Conservation (phyloP, 495 filamentous ascomycete species). For the Apodospora peruviana region DNA sequence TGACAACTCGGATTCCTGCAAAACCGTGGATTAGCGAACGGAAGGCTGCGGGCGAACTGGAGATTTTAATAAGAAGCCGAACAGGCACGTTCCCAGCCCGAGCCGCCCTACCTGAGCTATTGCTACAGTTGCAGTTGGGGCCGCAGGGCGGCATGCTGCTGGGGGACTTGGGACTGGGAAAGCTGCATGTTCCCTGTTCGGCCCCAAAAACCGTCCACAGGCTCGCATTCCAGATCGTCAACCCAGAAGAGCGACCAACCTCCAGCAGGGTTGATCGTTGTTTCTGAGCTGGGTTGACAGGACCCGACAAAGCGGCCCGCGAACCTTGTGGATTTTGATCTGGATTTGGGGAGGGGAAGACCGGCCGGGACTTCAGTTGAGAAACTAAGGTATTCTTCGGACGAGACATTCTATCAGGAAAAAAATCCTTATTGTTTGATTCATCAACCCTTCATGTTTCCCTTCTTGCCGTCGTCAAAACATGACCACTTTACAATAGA, state of each 20-base stretch:
- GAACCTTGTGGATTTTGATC: background rate
- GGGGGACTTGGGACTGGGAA: too few species aligned
- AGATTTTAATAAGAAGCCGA: background rate
- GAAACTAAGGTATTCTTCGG: too few species aligned
- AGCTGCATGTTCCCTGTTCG: too few species aligned
- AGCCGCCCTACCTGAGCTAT: too few species aligned
- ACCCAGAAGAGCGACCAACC: too few species aligned
- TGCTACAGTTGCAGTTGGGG: too few species aligned
- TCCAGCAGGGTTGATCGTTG: too few species aligned
- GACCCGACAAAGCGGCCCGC: background rate
- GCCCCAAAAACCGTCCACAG: too few species aligned
- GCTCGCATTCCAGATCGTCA: too few species aligned
- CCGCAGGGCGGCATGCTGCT: too few species aligned
- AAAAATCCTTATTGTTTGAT: slow-evolving; percentile 1
- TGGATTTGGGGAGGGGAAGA: background rate
- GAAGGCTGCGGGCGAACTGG: background rate
- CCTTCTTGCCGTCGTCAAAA: background rate
- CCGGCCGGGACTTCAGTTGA: slow-evolving; percentile 2
- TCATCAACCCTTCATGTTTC: background rate
- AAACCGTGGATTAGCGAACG: background rate
- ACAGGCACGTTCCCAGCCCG: background rate
- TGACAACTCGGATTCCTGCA: background rate
- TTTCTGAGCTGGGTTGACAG: too few species aligned
- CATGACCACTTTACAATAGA: background rate
- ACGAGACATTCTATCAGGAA: background rate